Evolutionary conservation across 75 land plant species (phyloP).

Genomic region (Cupressus sempervirens): DNA sequence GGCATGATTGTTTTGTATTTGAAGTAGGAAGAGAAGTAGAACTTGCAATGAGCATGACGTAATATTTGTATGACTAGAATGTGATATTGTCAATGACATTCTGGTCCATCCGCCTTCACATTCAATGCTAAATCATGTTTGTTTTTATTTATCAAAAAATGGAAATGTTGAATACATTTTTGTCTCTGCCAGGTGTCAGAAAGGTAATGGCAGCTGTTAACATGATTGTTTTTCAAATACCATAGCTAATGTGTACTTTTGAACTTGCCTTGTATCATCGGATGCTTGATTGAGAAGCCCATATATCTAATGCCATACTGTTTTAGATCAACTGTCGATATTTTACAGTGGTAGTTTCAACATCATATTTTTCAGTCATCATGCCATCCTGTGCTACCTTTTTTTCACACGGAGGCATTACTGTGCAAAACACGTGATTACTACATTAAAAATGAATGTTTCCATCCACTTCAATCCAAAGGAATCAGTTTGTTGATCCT

Average conservation of each 20-base stretch:
- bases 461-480: not conserved
- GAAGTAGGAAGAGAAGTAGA: too few relatives aligned
- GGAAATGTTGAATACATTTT: not conserved
- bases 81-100: not conserved
- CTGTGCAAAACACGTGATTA: not conserved
- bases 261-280: not conserved
- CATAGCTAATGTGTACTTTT: not conserved
- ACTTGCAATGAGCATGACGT: not conserved
- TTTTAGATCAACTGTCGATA: not conserved
- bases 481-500: too few relatives aligned
- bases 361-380: too few relatives aligned
- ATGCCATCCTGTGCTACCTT: not conserved
- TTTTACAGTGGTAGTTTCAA: not conserved
- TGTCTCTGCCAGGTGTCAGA: not conserved
- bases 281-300: not conserved
- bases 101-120: not conserved
- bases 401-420: too few relatives aligned
- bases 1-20: not conserved
- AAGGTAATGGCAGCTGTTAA: not conserved
- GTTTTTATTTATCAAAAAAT: not conserved
- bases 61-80: not conserved
- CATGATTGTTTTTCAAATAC: too few relatives aligned
- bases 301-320: not conserved
- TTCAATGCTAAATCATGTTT: not conserved
- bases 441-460: too few relatives aligned